phyloP scores from a whole-genome alignment of 257 asterid species.

The Cynanchum wilfordii region DNA sequence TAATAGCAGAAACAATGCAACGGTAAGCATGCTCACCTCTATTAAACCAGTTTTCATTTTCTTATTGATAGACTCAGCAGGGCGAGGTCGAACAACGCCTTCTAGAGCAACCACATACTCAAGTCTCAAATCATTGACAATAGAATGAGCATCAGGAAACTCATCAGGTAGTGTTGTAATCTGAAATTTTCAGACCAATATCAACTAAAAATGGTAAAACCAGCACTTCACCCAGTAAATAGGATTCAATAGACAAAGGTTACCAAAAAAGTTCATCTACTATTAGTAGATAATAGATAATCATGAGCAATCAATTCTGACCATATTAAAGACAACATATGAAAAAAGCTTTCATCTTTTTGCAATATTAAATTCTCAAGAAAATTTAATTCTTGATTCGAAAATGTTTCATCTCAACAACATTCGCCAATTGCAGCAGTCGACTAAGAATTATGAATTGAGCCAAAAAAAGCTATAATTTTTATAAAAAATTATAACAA shows the following conservation, averaged over 20 bases:
- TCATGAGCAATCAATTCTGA: not conserved
- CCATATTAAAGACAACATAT: not conserved
- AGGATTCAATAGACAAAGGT: not conserved
- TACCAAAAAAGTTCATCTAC: not conserved
- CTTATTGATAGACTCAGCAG: slow-evolving; percentile 68
- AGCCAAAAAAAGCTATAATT: not conserved
- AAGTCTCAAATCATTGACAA: slow-evolving; percentile 73
- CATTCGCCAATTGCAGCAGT: not conserved
- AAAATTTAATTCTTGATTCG: not conserved
- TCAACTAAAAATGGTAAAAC: not conserved
- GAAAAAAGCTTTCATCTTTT: not conserved
- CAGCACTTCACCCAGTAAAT: not conserved
- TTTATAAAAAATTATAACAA: not conserved
- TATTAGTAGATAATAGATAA: not conserved
- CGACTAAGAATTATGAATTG: not conserved
- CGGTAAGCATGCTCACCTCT: slow-evolving; percentile 50
- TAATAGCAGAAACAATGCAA: not conserved
- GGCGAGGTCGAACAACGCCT: slow-evolving; percentile 80
- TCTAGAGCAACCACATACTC: slow-evolving; percentile 89
- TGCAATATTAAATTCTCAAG: not conserved
- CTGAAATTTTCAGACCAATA: slow-evolving; percentile 27
- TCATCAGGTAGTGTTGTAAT: slow-evolving; percentile 89
- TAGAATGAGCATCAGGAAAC: slow-evolving; percentile 85
- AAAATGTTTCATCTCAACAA: not conserved
- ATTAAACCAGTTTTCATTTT: slow-evolving; percentile 87